phyloP scores from a whole-genome alignment of 768 basidiomycete species.

The Sporobolomyces roseus region DNA sequence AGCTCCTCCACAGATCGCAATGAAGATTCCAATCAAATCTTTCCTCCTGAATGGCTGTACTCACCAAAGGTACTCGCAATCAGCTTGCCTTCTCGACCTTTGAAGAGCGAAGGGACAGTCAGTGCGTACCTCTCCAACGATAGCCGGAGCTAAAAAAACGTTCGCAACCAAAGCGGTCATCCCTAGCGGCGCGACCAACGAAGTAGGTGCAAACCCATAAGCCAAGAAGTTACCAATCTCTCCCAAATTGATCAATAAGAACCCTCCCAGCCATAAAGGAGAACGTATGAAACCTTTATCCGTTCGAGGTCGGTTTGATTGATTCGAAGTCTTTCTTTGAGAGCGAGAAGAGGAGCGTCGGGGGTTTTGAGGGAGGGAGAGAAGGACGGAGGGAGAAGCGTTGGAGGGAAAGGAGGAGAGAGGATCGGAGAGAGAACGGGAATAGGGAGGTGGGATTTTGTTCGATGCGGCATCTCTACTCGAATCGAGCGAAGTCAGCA shows the following conservation, averaged over 20 bases:
- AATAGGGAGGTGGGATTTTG: constrained; percentile 4
- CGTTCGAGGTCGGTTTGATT: constrained; percentile 1
- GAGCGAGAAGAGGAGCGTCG: neutral
- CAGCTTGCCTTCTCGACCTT: neutral
- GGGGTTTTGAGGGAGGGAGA: neutral
- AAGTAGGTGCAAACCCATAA: constrained; percentile 53
- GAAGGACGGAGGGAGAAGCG: neutral
- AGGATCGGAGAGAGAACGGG: constrained; percentile 1
- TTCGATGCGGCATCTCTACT: neutral
- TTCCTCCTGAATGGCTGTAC: constrained; percentile 72
- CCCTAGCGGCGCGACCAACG: constrained; percentile 70
- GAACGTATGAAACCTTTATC: constrained; percentile 35
- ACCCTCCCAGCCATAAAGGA: constrained; percentile 72
- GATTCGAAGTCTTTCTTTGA: neutral
- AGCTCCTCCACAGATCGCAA: constrained; percentile 81
- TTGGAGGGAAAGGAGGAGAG: neutral
- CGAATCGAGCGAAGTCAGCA: no score
- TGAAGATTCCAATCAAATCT: constrained; percentile 56
- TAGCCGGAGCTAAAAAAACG: constrained; percentile 83
- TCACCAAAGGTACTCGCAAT: neutral
- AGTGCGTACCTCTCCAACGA: constrained; percentile 59
- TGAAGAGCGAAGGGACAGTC: neutral
- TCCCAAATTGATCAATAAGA: constrained; percentile 82
- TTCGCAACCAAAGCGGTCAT: constrained; percentile 68
- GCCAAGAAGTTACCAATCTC: constrained; percentile 76